Percentiles rank a stretch among this genome's conserved stretches.
These are phyloP conservation scores for Annulohypoxylon maeteangense DNA, from an alignment of 495 filamentous ascomycete genomes.

Conservation along the genomic window DNA sequence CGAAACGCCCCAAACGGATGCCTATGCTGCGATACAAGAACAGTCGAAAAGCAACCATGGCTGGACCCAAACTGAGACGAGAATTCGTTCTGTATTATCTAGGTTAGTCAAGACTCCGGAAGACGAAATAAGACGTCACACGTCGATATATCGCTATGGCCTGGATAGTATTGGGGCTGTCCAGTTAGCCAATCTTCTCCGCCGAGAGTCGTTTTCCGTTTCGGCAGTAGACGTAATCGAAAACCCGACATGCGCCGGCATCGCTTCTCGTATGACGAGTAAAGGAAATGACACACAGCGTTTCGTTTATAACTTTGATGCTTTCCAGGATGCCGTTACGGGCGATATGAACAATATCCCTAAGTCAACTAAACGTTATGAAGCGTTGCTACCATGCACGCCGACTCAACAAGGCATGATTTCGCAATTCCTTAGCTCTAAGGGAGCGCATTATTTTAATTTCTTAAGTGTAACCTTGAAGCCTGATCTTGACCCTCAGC, in stretches of 20 bases:
- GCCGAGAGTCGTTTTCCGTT: conserved; percentile 64
- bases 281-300: conserved; percentile 22
- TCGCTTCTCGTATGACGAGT: conserved; percentile 50
- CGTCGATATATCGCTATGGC: conserved; percentile 84
- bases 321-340: conserved; percentile 48
- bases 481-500: conserved; percentile 6
- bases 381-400: conserved; percentile 70
- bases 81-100: conserved; percentile 67
- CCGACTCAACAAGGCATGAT: conserved; percentile 72
- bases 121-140: conserved; percentile 65
- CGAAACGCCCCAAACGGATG: background rate
- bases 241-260: conserved; percentile 61
- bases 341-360: conserved; percentile 35
- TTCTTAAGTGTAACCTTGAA: conserved; percentile 60
- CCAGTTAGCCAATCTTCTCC: conserved; percentile 73
- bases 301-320: conserved; percentile 57
- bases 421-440: conserved; percentile 65
- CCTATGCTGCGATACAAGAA: background rate
- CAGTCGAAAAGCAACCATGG: conserved; percentile 16
- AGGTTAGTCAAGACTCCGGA: conserved; percentile 61
- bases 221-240: conserved; percentile 76
- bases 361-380: conserved; percentile 35
- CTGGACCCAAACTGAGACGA: conserved; percentile 63
- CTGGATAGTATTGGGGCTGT: conserved; percentile 91
- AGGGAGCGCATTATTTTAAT: conserved; percentile 71